These are phyloP conservation scores for Penicillium samsonianum DNA, from an alignment of 495 filamentous ascomycete genomes.

Conservation along the genomic window DNA sequence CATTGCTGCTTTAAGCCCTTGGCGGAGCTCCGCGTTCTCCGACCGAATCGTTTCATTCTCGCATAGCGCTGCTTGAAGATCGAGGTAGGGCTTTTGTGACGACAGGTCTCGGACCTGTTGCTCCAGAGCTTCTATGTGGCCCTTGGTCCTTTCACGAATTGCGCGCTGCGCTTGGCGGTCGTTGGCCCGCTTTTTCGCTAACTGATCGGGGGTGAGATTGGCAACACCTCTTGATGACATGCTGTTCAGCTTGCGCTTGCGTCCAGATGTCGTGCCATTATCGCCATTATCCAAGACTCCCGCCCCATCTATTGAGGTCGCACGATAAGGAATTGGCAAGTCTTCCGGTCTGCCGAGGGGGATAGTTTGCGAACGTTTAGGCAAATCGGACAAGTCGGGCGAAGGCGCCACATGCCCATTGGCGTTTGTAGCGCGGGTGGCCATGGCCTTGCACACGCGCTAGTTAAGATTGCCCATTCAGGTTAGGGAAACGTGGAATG, in stretches of 20 bases:
- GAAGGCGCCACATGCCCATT: conserved; percentile 35
- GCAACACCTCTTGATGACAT: conserved; percentile 67
- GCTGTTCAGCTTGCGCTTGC: conserved; percentile 52
- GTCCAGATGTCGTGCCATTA: conserved; percentile 31
- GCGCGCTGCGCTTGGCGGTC: conserved; percentile 86
- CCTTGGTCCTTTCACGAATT: conserved; percentile 79
- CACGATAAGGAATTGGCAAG: conserved; percentile 35
- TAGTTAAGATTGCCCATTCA: conserved; percentile 38
- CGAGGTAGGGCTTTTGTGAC: conserved; percentile 74
- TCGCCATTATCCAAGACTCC: conserved; percentile 26
- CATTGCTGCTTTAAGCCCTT: conserved; percentile 59
- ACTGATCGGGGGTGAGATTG: conserved; percentile 70
- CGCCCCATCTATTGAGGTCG: conserved; percentile 34
- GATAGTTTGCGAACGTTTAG: conserved; percentile 22
- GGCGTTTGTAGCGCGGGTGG: conserved; percentile 35
- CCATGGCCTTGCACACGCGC: conserved; percentile 43
- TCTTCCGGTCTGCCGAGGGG: conserved; percentile 32
- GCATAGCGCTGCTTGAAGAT: conserved; percentile 67
- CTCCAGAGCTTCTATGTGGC: conserved; percentile 77
- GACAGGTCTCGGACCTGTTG: conserved; percentile 68
- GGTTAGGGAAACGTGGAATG: conserved; percentile 1
- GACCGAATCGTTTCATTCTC: conserved; percentile 69
- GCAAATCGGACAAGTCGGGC: conserved; percentile 26
- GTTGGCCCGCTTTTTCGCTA: conserved; percentile 81
- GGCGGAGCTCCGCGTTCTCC: conserved; percentile 70